Conservation (phyloP, 768 basidiomycete genomes). For the Lentinus tigrinus region DNA sequence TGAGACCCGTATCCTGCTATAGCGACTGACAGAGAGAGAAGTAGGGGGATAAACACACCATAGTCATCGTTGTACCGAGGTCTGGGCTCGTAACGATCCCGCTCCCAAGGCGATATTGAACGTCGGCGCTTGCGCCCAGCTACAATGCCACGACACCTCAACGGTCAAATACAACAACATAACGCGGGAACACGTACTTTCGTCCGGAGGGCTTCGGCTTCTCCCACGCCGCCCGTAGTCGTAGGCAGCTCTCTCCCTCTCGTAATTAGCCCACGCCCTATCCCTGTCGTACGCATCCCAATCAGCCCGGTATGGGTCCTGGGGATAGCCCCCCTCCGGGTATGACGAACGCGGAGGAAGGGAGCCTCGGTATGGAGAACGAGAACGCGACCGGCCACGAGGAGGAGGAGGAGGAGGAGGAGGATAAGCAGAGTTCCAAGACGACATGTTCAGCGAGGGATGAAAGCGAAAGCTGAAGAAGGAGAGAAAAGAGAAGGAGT, state of each 20-base stretch:
- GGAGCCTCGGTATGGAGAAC: conserved; percentile 60
- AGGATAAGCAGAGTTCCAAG: conserved; percentile 73
- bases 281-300: conserved; percentile 79
- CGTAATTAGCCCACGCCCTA: conserved; percentile 60
- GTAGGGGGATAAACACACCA: too few relatives aligned
- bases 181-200: conserved; percentile 41
- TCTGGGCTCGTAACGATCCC: conserved; percentile 80
- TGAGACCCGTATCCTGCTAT: too few relatives aligned
- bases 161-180: not conserved
- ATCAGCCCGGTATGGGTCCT: conserved; percentile 58
- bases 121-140: conserved; percentile 76
- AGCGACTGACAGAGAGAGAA: too few relatives aligned
- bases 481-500: conserved; percentile 53
- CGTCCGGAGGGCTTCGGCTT: conserved; percentile 79
- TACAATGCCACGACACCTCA: conserved; percentile 24
- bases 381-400: conserved; percentile 79
- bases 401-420: conserved; percentile 54
- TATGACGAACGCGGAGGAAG: conserved; percentile 57
- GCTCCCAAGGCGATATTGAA: conserved; percentile 77
- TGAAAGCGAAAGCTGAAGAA: conserved; percentile 42
- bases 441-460: conserved; percentile 66
- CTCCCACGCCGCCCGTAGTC: conserved; percentile 70
- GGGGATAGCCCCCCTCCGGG: conserved; percentile 54
- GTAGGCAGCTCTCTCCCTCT: conserved; percentile 66
- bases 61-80: conserved; percentile 82